A percentile compares a stretch with the other conserved stretches of the same genome.
Conservation (phyloP, 768 basidiomycete species). For the Amanita pseudoporphyria region DNA sequence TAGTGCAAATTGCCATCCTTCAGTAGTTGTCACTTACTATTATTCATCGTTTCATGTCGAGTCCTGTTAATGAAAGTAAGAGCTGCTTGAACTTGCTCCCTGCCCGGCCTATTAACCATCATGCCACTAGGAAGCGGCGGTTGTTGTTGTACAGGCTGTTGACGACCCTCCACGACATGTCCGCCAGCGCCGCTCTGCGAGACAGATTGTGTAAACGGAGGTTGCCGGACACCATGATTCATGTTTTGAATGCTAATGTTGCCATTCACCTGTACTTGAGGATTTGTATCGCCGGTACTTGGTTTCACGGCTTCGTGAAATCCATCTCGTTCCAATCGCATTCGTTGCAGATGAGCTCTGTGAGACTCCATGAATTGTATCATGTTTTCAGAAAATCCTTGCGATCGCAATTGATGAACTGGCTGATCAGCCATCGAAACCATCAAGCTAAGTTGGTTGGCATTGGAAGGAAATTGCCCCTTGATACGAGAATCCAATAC, state of each 20-base stretch:
- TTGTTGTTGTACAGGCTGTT: not conserved
- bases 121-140: not conserved
- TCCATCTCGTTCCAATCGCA: constrained; percentile 22
- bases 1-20: not conserved
- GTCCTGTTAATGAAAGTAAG: constrained; percentile 18
- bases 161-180: constrained; percentile 1
- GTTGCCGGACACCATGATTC: not conserved
- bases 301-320: constrained; percentile 6
- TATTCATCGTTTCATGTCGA: constrained; percentile 24
- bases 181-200: not conserved
- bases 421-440: constrained; percentile 36
- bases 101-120: constrained; percentile 13
- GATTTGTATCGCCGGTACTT: not conserved
- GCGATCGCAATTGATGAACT: constrained; percentile 41
- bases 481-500: constrained; percentile 25
- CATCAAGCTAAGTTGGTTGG: constrained; percentile 33
- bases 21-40: constrained; percentile 14
- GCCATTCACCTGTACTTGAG: not conserved
- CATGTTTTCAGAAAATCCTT: constrained; percentile 36
- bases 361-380: constrained; percentile 50
- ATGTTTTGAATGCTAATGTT: not conserved
- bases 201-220: not conserved
- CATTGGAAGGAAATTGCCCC: constrained; percentile 13
- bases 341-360: constrained; percentile 37
- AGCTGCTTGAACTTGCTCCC: constrained; percentile 25